Percentiles rank a stretch among this genome's conserved stretches.
Evolutionary conservation across 1,284 basidiomycete genomes (phyloP).

Genomic region (Wolfiporia cocos): DNA sequence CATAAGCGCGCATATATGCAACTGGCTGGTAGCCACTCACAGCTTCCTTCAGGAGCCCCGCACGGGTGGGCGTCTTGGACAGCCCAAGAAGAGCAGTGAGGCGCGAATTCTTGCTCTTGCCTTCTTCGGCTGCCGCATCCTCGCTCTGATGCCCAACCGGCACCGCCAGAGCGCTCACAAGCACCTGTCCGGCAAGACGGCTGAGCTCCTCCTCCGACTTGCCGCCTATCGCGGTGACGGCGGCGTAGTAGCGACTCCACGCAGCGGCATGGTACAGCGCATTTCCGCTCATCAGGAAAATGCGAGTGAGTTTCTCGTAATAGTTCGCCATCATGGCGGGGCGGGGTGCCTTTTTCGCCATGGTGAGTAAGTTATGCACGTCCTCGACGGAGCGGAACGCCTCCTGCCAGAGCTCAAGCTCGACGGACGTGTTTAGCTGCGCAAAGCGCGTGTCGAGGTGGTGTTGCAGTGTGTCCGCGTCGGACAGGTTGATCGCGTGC

Average conservation of each 20-base stretch:
- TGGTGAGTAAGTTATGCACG: conserved; percentile 92
- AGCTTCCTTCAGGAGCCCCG: conserved; percentile 82
- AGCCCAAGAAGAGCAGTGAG: conserved; percentile 88
- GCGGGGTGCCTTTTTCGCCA: conserved; percentile 88
- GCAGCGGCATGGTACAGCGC: conserved; percentile 96
- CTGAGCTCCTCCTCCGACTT: conserved; percentile 77
- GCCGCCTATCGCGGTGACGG: conserved; percentile 61
- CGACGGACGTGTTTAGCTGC: conserved; percentile 96
- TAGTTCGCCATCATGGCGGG: conserved; percentile 99
- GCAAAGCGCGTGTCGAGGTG: conserved; percentile 98
- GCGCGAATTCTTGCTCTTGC: conserved; percentile 70
- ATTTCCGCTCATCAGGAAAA: conserved; percentile 93
- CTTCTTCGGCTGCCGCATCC: conserved; percentile 59
- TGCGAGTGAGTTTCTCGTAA: conserved; percentile 96
- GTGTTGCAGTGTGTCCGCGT: conserved; percentile 94
- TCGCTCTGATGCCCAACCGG: conserved; percentile 75
- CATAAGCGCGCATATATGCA: conserved; percentile 2
- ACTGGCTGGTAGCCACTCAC: conserved; percentile 36
- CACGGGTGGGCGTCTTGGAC: conserved; percentile 80
- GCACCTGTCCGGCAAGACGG: conserved; percentile 86
- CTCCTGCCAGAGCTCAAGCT: conserved; percentile 99
- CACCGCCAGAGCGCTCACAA: conserved; percentile 91
- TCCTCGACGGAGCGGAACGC: conserved; percentile 99
- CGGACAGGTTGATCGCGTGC: conserved; percentile 96
- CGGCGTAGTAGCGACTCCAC: conserved; percentile 82